These are phyloP conservation scores for Pythium sukuiense DNA, from an alignment of 352 stramenopile species.

Conservation along the genomic window DNA sequence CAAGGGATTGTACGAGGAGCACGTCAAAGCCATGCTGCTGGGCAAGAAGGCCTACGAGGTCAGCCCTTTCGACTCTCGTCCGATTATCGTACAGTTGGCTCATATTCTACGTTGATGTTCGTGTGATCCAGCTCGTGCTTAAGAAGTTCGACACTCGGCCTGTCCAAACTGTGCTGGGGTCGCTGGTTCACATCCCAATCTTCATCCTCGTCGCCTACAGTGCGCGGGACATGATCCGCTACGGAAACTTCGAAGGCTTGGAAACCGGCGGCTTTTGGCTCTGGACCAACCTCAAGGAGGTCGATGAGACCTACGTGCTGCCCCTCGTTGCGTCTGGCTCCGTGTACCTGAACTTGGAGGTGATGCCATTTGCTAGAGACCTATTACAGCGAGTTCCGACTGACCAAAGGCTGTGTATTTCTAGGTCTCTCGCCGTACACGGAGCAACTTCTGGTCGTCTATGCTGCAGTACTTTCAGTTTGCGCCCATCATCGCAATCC, in stretches of 20 bases:
- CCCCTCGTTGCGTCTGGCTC: constrained; percentile 51
- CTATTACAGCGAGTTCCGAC: neutral
- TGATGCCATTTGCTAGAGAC: constrained; percentile 13
- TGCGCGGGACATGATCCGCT: constrained; percentile 75
- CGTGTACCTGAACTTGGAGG: constrained; percentile 69
- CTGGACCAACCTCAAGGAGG: constrained; percentile 68
- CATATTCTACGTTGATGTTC: neutral
- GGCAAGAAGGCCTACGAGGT: constrained; percentile 30
- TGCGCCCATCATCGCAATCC: constrained; percentile 48
- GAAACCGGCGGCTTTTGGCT: constrained; percentile 60
- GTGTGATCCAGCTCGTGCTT: constrained; percentile 40
- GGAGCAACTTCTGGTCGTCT: constrained; percentile 22
- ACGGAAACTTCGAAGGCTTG: constrained; percentile 57
- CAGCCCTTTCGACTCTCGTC: neutral
- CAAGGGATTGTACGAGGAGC: constrained; percentile 24
- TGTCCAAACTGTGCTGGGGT: constrained; percentile 61
- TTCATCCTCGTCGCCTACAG: constrained; percentile 79
- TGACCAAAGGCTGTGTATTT: neutral
- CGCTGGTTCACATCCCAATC: constrained; percentile 66
- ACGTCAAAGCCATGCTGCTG: constrained; percentile 27
- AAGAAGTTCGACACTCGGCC: constrained; percentile 77
- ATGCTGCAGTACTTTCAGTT: constrained; percentile 47
- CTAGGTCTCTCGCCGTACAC: constrained; percentile 22
- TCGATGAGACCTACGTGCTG: constrained; percentile 60
- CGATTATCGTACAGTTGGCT: neutral